Evolutionary conservation across 805 yeast species (phyloP).

Genomic region (Vanderwaltozyma verrucispora): DNA sequence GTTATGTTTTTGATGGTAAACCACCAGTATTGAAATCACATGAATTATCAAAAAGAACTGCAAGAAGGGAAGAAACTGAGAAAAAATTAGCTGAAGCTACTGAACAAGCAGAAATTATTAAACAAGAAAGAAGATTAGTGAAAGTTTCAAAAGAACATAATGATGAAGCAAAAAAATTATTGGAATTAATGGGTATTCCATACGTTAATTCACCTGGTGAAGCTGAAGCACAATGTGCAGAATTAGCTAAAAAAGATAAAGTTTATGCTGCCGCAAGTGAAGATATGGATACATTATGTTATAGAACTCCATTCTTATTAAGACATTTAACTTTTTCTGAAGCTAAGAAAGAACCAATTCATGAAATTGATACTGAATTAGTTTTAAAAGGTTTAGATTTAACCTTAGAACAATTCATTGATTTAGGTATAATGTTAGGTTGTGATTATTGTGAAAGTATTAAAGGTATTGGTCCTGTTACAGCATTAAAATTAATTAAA

Average conservation of each 20-base stretch:
- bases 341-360: slow-evolving; percentile 84
- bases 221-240: slow-evolving; percentile 99
- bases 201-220: slow-evolving; percentile 91
- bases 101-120: slow-evolving; percentile 68
- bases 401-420: slow-evolving; percentile 67
- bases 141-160: slow-evolving; percentile 84
- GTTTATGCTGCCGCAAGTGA: slow-evolving; percentile 97
- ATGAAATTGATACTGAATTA: slow-evolving; percentile 59
- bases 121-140: slow-evolving; percentile 71
- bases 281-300: slow-evolving; percentile 97
- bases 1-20: slow-evolving; percentile 94
- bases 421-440: slow-evolving; percentile 85
- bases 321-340: slow-evolving; percentile 92
- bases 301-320: slow-evolving; percentile 70
- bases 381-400: slow-evolving; percentile 74
- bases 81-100: slow-evolving; percentile 63
- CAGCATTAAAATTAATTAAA: slow-evolving; percentile 78
- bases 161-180: slow-evolving; percentile 78
- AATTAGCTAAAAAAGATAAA: slow-evolving; percentile 75
- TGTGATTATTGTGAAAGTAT: slow-evolving; percentile 97
- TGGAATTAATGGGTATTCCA: slow-evolving; percentile 91
- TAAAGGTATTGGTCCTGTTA: slow-evolving; percentile 91
- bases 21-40: slow-evolving; percentile 94
- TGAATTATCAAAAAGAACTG: slow-evolving; percentile 77
- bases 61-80: slow-evolving; percentile 73